Percentiles rank a stretch among this genome's conserved stretches.
These are phyloP conservation scores for Scedosporium aurantiacum DNA, from an alignment of 2,329 filamentous ascomycete genomes.

Conservation along the genomic window DNA sequence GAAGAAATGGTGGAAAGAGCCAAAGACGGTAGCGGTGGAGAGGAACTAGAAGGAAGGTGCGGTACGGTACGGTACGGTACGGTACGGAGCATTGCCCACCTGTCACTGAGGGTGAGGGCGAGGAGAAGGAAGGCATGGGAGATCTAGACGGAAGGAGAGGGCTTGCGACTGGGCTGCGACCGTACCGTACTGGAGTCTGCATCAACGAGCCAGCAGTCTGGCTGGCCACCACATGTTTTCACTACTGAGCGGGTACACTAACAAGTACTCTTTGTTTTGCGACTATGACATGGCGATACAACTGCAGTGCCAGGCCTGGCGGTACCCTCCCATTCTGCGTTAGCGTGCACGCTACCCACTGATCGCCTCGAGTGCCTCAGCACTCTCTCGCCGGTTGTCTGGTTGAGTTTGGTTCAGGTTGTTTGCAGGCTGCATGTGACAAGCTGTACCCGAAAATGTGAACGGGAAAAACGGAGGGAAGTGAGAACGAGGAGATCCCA, in stretches of 20 bases:
- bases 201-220: background rate
- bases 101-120: background rate
- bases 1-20: background rate
- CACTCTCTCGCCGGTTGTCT: background rate
- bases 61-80: background rate
- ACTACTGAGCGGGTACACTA: background rate
- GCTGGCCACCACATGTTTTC: background rate
- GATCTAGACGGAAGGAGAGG: background rate
- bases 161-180: background rate
- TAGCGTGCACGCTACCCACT: background rate
- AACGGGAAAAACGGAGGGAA: background rate
- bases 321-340: background rate
- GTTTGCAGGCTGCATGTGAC: slow-evolving; percentile 1
- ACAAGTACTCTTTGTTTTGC: background rate
- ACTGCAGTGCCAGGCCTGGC: background rate
- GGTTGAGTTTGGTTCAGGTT: slow-evolving; percentile 4
- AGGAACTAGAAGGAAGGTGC: background rate
- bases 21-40: background rate
- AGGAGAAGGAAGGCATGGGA: background rate
- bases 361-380: background rate
- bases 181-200: background rate
- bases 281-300: background rate
- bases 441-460: background rate
- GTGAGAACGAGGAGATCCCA: background rate
- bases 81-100: background rate